phyloP scores from a whole-genome alignment of 495 filamentous ascomycete genomes.

The Aspergillus nanangensis region DNA sequence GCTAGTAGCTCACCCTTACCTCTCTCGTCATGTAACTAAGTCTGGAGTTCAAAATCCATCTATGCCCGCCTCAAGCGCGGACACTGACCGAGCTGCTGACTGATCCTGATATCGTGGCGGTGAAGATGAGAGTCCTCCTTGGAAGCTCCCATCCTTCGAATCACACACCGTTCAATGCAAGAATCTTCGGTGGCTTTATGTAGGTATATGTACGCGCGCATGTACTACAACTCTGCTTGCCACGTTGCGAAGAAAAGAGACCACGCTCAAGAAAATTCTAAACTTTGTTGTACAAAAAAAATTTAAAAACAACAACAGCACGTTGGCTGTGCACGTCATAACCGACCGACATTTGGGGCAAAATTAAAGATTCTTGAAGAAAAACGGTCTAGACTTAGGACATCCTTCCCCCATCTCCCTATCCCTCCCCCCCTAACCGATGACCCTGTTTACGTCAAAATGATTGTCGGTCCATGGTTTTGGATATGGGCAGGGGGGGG shows the following conservation, averaged over 20 bases:
- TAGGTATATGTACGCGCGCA: not conserved
- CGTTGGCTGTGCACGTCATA: not conserved
- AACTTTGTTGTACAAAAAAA: not conserved
- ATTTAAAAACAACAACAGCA: too few species aligned
- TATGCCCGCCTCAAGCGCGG: not conserved
- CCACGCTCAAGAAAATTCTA: not conserved
- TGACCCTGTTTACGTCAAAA: too few species aligned
- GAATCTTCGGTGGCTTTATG: not conserved
- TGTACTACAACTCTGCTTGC: constrained; percentile 5
- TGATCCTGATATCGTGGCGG: constrained; percentile 16
- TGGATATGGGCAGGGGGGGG: too few species aligned
- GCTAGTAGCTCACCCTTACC: too few species aligned
- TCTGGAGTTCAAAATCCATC: not conserved
- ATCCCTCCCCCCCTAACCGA: too few species aligned
- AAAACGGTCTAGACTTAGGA: too few species aligned
- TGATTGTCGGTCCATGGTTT: too few species aligned
- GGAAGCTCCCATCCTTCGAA: not conserved
- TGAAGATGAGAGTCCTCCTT: constrained; percentile 4
- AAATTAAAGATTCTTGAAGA: too few species aligned
- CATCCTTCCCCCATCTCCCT: too few species aligned
- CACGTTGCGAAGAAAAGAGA: constrained; percentile 10
- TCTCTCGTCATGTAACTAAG: not conserved
- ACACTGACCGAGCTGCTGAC: constrained; percentile 5
- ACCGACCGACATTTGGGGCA: too few species aligned
- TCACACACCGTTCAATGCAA: constrained; percentile 6